Conservation (phyloP, 2,329 filamentous ascomycete species). For the Corinectria fuckeliana region DNA sequence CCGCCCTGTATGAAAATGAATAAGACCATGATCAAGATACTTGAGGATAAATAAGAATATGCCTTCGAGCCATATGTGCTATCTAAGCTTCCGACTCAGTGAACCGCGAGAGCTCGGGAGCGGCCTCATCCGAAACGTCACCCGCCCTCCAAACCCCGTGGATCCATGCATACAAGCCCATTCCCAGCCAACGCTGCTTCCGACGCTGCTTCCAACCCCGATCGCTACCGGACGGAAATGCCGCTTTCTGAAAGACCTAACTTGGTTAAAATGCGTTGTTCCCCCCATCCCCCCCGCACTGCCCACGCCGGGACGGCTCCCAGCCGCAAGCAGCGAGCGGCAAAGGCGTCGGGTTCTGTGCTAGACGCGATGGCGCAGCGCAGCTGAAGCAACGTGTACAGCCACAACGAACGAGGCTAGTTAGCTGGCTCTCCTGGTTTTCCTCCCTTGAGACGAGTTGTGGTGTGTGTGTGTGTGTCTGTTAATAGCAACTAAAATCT, state of each 20-base stretch:
- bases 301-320: neutral
- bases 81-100: neutral
- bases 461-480: neutral
- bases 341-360: neutral
- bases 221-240: neutral
- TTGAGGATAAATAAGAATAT: neutral
- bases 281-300: neutral
- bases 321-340: conserved; percentile 6
- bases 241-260: neutral
- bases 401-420: too few relatives aligned
- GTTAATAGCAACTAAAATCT: conserved; percentile 18
- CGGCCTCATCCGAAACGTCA: neutral
- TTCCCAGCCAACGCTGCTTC: too few relatives aligned
- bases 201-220: too few relatives aligned
- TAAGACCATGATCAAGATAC: too few relatives aligned
- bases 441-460: neutral
- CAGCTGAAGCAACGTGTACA: neutral
- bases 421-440: neutral
- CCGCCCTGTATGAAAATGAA: neutral
- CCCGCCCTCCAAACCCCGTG: neutral
- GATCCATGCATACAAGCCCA: neutral
- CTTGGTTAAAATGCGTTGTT: too few relatives aligned
- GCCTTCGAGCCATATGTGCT: too few relatives aligned
- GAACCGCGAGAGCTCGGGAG: neutral
- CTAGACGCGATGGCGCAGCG: neutral